Base-by-base conservation (phyloP, 179 eudicot genomes). In the Drosera spatulata region DNA sequence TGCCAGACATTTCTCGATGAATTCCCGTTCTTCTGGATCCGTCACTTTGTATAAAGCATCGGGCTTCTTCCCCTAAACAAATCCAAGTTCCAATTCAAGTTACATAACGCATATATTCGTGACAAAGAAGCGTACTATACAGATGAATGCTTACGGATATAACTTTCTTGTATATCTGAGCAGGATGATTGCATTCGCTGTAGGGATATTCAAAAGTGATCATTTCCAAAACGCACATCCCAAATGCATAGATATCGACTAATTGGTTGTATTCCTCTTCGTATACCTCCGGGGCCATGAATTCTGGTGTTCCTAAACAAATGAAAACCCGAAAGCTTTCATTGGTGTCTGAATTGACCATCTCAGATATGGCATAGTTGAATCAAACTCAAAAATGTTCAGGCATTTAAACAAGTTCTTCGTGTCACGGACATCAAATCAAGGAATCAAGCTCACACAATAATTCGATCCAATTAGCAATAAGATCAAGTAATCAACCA, bases 271-370 rank as follows among this genome's bases (percentile, higher is more conserved):
- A 91, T 55, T 87, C 84, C 77, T 87, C 97, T 71, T 91, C 95
- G 59, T 91, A 91, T 56, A 91, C 86, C 69, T 91, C 97, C 4
- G 95, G 97, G 61, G 97, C 97, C 97, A 90, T 90, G 70, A 90
- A 90, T 65, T 91, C 95, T 3, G 97, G 99, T 37, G 99, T 93
- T 48, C 99, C 99, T 93, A 61, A 73, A 55, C 33, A 22, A 22
- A 22, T 22, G 33, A 22, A 22, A 22, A 22, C 33, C 33, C 33
- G 33, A 22, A 22, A 22, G 33, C 33, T 22, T 22, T 22, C 33
- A 22, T 22, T 22, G 33, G 33, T 22, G 33, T n/a, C 33, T 22
- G 33, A 22, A 22, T 22, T 22, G 33, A 22, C 33, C 33, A 22
- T 22, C 33, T 22, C 33, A 22, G 33, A 22, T 22, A 22, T 22